phyloP scores from a whole-genome alignment of 192 early-diverging fungal species.

The Gamsiella multidivaricata region DNA sequence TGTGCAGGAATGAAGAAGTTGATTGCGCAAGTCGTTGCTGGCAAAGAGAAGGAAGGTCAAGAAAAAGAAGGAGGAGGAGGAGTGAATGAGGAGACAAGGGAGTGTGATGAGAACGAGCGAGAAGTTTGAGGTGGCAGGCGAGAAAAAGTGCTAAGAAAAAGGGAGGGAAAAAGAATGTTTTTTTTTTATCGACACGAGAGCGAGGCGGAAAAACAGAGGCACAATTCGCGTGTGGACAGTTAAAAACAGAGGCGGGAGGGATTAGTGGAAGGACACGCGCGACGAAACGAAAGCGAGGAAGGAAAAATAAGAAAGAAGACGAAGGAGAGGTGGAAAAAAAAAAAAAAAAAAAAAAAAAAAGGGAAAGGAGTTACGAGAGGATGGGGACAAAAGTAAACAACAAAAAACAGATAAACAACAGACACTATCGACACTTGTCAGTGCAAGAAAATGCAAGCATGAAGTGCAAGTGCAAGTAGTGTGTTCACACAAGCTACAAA shows the following conservation, averaged over 20 bases:
- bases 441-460: too few relatives aligned
- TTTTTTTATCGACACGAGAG: slow-evolving; percentile 10
- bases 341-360: background rate
- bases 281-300: background rate
- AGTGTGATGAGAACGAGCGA: background rate
- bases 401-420: background rate
- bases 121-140: background rate
- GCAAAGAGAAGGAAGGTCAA: background rate
- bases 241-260: too few relatives aligned
- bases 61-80: background rate
- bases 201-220: background rate
- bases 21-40: background rate
- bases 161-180: slow-evolving; percentile 23
- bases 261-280: background rate
- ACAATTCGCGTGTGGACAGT: too few relatives aligned
- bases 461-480: too few relatives aligned
- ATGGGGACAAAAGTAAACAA: background rate
- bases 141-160: slow-evolving; percentile 4
- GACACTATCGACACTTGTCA: background rate
- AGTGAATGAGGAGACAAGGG: slow-evolving; percentile 1
- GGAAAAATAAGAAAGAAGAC: background rate
- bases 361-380: background rate
- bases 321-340: background rate
- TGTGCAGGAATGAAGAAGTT: background rate
- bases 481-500: too few relatives aligned